These are phyloP conservation scores for Ascochyta koolunga DNA, from an alignment of 2,329 filamentous ascomycete genomes.

Conservation along the genomic window DNA sequence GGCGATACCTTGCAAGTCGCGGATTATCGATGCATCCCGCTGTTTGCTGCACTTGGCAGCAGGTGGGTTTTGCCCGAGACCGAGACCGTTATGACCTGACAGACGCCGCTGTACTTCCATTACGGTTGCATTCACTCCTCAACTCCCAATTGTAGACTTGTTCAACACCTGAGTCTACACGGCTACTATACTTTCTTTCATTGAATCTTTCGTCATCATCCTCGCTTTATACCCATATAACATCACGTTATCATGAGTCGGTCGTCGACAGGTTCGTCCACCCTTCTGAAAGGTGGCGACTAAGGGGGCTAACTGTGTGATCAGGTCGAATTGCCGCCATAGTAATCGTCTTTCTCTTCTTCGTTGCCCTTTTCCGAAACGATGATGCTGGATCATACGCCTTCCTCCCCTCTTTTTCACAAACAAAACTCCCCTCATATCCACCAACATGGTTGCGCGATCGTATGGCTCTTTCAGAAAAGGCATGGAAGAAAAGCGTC, in stretches of 20 bases:
- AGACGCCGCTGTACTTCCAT: not conserved
- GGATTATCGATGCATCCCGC: constrained; percentile 5
- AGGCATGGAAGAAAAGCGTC: constrained; percentile 38
- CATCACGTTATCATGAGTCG: constrained; percentile 22
- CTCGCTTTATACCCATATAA: not conserved
- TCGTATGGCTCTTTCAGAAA: constrained; percentile 38
- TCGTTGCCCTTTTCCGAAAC: constrained; percentile 36
- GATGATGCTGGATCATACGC: constrained; percentile 31
- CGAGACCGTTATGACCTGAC: constrained; percentile 12
- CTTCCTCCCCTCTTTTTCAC: constrained; percentile 30
- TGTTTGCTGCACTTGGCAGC: constrained; percentile 16
- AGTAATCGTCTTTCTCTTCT: constrained; percentile 31
- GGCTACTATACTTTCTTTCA: not conserved
- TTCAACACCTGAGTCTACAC: constrained; percentile 14
- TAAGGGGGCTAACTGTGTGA: constrained; percentile 10
- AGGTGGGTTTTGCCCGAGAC: constrained; percentile 11
- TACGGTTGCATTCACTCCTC: constrained; percentile 1
- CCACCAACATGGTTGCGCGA: constrained; percentile 35
- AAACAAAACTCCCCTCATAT: constrained; percentile 20
- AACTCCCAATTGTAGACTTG: constrained; percentile 4
- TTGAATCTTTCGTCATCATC: not conserved
- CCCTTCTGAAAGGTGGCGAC: too few species aligned
- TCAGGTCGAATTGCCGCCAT: constrained; percentile 30
- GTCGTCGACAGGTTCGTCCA: constrained; percentile 29
- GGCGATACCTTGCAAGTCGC: constrained; percentile 17